Percentiles rank a stretch among this genome's conserved stretches.
phyloP scores from a whole-genome alignment of 2,329 filamentous ascomycete genomes.

The Ophiostoma himal-ulmi region DNA sequence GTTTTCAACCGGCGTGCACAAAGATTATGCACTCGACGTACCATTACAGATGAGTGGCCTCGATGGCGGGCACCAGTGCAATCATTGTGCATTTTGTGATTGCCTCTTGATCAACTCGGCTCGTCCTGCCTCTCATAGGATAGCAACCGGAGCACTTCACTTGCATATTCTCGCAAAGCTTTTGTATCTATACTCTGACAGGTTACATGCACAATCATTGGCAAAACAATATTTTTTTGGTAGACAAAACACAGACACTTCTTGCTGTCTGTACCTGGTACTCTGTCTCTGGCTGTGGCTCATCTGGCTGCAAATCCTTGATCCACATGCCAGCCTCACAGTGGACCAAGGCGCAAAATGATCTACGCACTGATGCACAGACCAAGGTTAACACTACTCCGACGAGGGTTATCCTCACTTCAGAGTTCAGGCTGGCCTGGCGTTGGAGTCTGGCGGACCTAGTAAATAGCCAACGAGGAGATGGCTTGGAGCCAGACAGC shows the following conservation, averaged over 20 bases:
- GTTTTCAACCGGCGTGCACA: slow-evolving; percentile 2
- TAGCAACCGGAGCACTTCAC: not conserved
- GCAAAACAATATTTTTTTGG: not conserved
- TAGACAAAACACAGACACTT: not conserved
- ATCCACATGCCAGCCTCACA: slow-evolving; percentile 14
- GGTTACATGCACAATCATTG: not conserved
- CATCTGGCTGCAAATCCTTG: slow-evolving; percentile 1
- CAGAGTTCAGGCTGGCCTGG: not conserved
- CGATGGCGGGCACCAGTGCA: not conserved
- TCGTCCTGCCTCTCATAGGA: not conserved
- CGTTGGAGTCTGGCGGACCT: not conserved
- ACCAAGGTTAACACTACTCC: not conserved
- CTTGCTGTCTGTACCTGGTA: not conserved
- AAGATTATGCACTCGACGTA: slow-evolving; percentile 12
- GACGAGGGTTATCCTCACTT: not conserved
- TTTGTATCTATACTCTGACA: not conserved
- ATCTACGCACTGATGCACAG: slow-evolving; percentile 9
- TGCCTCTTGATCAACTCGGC: not conserved
- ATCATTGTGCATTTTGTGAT: not conserved
- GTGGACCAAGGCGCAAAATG: not conserved
- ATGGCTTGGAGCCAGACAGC: not conserved
- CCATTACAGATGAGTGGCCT: slow-evolving; percentile 4
- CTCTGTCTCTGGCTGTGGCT: not conserved
- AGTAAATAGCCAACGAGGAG: not conserved
- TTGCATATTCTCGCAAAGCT: not conserved